phyloP scores from a whole-genome alignment of 1,284 basidiomycete species.

The Cryptococcus depauperatus region DNA sequence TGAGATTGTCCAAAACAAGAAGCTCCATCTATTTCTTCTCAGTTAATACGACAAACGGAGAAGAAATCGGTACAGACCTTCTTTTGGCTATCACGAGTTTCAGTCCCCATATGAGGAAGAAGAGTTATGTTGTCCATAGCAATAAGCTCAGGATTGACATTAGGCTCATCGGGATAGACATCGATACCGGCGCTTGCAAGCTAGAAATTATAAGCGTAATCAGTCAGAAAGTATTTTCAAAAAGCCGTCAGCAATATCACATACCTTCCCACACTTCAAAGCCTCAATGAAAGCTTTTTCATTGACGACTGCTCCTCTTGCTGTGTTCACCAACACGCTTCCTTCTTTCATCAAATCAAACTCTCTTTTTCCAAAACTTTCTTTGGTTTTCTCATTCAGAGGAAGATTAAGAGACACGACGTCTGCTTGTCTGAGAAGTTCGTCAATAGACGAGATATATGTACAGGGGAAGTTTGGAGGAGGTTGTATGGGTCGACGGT shows the following conservation, averaged over 20 bases:
- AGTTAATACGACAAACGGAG: no score
- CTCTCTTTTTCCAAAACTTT: constrained; percentile 66
- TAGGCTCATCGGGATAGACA: constrained; percentile 80
- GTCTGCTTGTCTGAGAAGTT: constrained; percentile 66
- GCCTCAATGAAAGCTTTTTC: constrained; percentile 76
- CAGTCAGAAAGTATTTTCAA: no score
- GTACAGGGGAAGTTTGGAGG: constrained; percentile 63
- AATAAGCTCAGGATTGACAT: constrained; percentile 70
- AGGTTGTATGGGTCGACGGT: constrained; percentile 54
- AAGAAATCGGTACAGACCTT: constrained; percentile 57
- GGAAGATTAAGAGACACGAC: constrained; percentile 55
- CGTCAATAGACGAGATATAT: constrained; percentile 62
- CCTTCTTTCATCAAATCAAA: constrained; percentile 74
- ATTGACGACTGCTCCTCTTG: constrained; percentile 79
- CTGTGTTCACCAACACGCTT: constrained; percentile 78
- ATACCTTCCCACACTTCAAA: constrained; percentile 59
- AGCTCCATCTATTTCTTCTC: constrained; percentile 29
- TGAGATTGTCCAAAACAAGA: constrained; percentile 39
- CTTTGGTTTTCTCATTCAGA: constrained; percentile 60
- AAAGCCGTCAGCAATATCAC: no score
- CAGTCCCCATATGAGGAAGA: constrained; percentile 84
- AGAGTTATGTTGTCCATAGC: constrained; percentile 72
- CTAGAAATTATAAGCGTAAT: no score
- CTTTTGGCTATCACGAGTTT: constrained; percentile 69
- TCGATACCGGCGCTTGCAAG: constrained; percentile 71